phyloP scores from a whole-genome alignment of 2,329 filamentous ascomycete genomes.

The Pseudocercospora fijiensis region DNA sequence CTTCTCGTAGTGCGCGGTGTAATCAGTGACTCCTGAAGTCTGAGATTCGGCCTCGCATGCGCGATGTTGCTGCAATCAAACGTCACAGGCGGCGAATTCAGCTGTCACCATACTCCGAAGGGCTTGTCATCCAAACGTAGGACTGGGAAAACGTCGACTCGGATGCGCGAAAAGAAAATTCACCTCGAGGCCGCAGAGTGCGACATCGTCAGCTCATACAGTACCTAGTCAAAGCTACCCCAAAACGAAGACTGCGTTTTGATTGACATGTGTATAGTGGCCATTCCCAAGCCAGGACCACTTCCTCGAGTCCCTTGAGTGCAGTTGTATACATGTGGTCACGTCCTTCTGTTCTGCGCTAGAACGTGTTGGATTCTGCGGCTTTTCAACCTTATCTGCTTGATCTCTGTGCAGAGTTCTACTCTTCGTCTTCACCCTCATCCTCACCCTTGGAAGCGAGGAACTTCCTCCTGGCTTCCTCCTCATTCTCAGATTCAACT shows the following conservation, averaged over 20 bases:
- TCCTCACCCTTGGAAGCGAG: slow-evolving; percentile 34
- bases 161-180: not conserved
- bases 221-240: not conserved
- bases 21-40: too few relatives aligned
- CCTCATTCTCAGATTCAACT: slow-evolving; percentile 34
- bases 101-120: not conserved
- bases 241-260: not conserved
- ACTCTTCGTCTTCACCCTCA: slow-evolving; percentile 35
- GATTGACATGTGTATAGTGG: not conserved
- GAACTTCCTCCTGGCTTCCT: slow-evolving; percentile 35
- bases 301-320: not conserved
- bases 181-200: not conserved
- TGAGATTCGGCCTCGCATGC: not conserved
- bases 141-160: not conserved
- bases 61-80: not conserved
- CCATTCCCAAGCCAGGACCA: not conserved
- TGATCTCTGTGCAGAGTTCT: not conserved
- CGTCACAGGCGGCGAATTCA: not conserved
- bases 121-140: not conserved
- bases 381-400: not conserved
- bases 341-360: not conserved
- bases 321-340: not conserved
- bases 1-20: too few relatives aligned
- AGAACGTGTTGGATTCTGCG: not conserved
- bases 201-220: not conserved